Conservation (phyloP, 1,139 yeast genomes). For the Debaryomyces fabryi region DNA sequence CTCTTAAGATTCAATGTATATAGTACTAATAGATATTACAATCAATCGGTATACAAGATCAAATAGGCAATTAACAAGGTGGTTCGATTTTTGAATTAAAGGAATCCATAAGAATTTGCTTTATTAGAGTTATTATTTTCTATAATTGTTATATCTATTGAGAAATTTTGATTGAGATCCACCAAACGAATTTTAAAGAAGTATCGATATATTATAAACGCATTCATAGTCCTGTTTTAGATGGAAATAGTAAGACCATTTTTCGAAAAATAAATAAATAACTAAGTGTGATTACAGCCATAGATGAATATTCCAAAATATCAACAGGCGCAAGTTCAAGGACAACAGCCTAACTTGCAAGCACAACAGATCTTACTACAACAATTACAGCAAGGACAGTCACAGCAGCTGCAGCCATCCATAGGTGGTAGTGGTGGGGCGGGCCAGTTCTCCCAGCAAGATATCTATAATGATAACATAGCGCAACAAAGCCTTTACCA, state of each 20-base stretch:
- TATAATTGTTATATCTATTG: background rate
- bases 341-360: constrained; percentile 38
- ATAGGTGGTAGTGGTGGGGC: constrained; percentile 14
- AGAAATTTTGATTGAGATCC: constrained; percentile 2
- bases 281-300: constrained; percentile 1
- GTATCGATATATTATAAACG: background rate
- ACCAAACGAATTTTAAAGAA: background rate
- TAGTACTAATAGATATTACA: background rate
- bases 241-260: constrained; percentile 4
- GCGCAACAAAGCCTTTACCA: constrained; percentile 38
- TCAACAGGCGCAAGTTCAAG: constrained; percentile 34
- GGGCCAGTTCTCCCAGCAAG: constrained; percentile 29
- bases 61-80: background rate
- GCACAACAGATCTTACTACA: constrained; percentile 50
- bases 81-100: background rate
- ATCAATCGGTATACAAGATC: constrained; percentile 4
- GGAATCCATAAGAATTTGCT: background rate
- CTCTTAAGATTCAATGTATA: constrained; percentile 1
- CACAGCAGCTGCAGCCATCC: constrained; percentile 21
- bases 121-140: constrained; percentile 1
- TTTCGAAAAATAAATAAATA: background rate
- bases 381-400: constrained; percentile 46
- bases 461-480: constrained; percentile 29
- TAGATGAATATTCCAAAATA: constrained; percentile 35
- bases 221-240: background rate